A percentile compares a stretch with the other conserved stretches of the same genome.
Conservation (phyloP, 306 rosid species). For the Cucumis cinereus region DNA sequence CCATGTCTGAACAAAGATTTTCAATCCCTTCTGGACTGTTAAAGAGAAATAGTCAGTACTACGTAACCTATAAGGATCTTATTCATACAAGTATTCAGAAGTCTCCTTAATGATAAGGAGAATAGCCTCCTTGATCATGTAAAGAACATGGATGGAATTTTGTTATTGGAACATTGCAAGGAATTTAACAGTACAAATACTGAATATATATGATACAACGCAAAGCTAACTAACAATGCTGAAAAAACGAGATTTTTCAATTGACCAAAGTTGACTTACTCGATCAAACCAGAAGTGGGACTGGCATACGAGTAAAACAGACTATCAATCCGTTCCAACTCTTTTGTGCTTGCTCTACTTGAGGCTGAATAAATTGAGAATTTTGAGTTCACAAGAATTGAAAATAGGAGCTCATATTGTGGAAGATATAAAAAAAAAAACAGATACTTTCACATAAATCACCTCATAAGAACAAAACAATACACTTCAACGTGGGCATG, state of each 20-base stretch:
- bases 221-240: not conserved
- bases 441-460: not conserved
- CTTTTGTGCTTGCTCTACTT: slow-evolving; percentile 74
- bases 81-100: not conserved
- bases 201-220: not conserved
- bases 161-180: not conserved
- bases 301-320: slow-evolving; percentile 62
- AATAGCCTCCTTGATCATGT: not conserved
- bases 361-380: slow-evolving; percentile 46
- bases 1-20: slow-evolving; percentile 86
- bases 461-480: not conserved
- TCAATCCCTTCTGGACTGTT: slow-evolving; percentile 97
- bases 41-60: slow-evolving; percentile 14
- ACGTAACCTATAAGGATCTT: not conserved
- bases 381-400: not conserved
- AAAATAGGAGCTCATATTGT: too few relatives aligned
- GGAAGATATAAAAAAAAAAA: not conserved
- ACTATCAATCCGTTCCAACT: slow-evolving; percentile 66
- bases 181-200: not conserved
- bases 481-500: not conserved
- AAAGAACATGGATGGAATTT: not conserved
- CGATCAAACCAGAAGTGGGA: slow-evolving; percentile 71
- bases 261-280: slow-evolving; percentile 41
- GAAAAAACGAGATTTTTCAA: slow-evolving; percentile 6
- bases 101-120: not conserved